Conservation (phyloP, 169 alveolate species). For the Ophryocystis elektroscirrha region DNA sequence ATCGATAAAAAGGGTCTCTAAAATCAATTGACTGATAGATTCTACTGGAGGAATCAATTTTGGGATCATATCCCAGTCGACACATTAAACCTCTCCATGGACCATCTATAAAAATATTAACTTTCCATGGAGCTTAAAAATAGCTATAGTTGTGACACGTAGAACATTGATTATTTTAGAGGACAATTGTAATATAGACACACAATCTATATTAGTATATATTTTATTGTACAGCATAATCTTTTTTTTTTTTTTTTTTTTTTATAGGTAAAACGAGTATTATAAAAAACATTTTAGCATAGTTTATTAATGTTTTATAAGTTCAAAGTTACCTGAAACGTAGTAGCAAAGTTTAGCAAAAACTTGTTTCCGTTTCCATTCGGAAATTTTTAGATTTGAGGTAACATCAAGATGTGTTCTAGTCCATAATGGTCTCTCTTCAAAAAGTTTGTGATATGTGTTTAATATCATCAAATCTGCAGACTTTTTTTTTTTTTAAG, state of each 20-base stretch:
- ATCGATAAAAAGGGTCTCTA: conserved; percentile 24
- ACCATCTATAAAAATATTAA: conserved; percentile 19
- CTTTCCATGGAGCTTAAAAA: no score
- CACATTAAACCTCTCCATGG: conserved; percentile 38
- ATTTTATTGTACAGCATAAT: no score
- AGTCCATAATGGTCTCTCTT: conserved; percentile 29
- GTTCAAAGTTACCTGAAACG: conserved; percentile 6
- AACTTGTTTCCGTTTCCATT: conserved; percentile 27
- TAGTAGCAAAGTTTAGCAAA: conserved; percentile 15
- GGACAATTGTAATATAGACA: no score
- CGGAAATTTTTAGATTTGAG: conserved; percentile 20
- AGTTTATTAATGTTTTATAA: background rate
- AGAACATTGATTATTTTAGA: no score
- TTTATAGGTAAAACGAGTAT: no score
- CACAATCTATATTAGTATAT: no score
- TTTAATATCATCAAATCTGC: conserved; percentile 5
- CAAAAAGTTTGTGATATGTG: conserved; percentile 11
- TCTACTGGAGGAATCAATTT: conserved; percentile 22
- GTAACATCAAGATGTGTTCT: conserved; percentile 24
- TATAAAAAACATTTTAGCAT: no score
- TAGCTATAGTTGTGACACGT: no score
- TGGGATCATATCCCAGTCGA: conserved; percentile 33
- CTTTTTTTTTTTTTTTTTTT: no score
- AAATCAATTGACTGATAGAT: conserved; percentile 32
- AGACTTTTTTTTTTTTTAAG: no score